A percentile compares a stretch with the other conserved stretches of the same genome.
phyloP scores from a whole-genome alignment of 768 basidiomycete genomes.

The Kwoniella pini region DNA sequence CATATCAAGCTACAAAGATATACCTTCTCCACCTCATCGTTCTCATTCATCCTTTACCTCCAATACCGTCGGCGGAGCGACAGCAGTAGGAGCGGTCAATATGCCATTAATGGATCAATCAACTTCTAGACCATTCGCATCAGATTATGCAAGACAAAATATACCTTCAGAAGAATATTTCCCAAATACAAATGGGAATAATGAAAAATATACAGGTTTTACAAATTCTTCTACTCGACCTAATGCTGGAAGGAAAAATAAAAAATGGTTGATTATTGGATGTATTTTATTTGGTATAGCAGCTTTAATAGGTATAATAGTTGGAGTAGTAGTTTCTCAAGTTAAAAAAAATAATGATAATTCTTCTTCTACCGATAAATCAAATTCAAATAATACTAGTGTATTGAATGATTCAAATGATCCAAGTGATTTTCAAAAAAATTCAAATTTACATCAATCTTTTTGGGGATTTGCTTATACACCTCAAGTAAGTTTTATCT shows the following conservation, averaged over 20 bases:
- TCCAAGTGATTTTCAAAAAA: constrained; percentile 74
- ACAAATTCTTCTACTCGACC: neutral
- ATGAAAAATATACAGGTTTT: constrained; percentile 4
- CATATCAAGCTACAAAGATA: constrained; percentile 5
- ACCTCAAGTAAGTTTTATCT: constrained; percentile 56
- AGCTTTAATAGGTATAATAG: constrained; percentile 59
- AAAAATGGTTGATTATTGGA: constrained; percentile 51
- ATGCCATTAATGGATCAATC: constrained; percentile 7
- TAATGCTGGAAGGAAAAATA: constrained; percentile 14
- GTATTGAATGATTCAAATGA: constrained; percentile 62
- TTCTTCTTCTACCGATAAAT: too few relatives aligned
- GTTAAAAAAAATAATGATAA: constrained; percentile 54
- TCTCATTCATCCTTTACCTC: neutral
- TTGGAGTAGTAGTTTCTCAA: constrained; percentile 68
- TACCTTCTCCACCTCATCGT: constrained; percentile 15
- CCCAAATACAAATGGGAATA: constrained; percentile 3
- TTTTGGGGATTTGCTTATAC: constrained; percentile 91
- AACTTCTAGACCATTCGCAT: constrained; percentile 9
- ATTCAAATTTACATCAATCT: constrained; percentile 67
- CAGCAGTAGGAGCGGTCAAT: neutral
- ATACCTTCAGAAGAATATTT: constrained; percentile 42
- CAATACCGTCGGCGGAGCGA: neutral
- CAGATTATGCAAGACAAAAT: constrained; percentile 33
- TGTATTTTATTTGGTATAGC: constrained; percentile 62
- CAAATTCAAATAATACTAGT: constrained; percentile 36